Evolutionary conservation across 768 basidiomycete species (phyloP).

Genomic region (Boletales sp.): DNA sequence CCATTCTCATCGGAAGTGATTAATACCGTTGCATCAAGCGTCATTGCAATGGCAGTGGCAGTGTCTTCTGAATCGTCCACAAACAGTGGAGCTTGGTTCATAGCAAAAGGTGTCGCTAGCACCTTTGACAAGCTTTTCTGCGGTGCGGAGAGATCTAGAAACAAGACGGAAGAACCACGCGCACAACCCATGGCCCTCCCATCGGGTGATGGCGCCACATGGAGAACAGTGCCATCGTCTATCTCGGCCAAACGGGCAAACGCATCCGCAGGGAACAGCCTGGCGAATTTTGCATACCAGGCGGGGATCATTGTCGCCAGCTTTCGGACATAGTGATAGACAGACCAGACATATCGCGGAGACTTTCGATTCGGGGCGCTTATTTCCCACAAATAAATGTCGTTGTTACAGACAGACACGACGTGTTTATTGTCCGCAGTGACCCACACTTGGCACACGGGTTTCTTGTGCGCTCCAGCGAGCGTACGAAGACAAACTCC

Average conservation of each 20-base stretch:
- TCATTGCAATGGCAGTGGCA: constrained; percentile 6
- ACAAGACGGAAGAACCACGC: background rate
- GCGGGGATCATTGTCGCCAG: constrained; percentile 5
- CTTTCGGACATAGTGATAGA: constrained; percentile 8
- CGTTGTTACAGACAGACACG: constrained; percentile 12
- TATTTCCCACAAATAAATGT: constrained; percentile 13
- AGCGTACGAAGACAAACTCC: constrained; percentile 15
- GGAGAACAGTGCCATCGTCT: constrained; percentile 8
- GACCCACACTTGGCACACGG: constrained; percentile 15
- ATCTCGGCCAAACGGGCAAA: constrained; percentile 4
- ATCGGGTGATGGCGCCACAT: constrained; percentile 5
- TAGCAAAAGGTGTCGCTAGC: constrained; percentile 1
- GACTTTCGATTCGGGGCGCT: constrained; percentile 5
- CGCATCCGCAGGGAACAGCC: constrained; percentile 1
- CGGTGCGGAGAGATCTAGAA: background rate
- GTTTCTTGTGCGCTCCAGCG: constrained; percentile 12
- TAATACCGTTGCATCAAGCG: constrained; percentile 6
- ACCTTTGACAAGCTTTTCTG: constrained; percentile 4
- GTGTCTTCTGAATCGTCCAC: background rate
- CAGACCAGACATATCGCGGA: constrained; percentile 12
- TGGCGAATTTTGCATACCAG: constrained; percentile 13
- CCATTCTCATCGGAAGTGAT: constrained; percentile 7
- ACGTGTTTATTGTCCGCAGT: constrained; percentile 13
- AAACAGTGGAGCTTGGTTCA: constrained; percentile 8
- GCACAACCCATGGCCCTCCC: constrained; percentile 5